Evolutionary conservation across 2,329 filamentous ascomycete genomes (phyloP), one percentile per base, ranked within the genome.

Genomic region (Penicillium janthinellum): DNA sequence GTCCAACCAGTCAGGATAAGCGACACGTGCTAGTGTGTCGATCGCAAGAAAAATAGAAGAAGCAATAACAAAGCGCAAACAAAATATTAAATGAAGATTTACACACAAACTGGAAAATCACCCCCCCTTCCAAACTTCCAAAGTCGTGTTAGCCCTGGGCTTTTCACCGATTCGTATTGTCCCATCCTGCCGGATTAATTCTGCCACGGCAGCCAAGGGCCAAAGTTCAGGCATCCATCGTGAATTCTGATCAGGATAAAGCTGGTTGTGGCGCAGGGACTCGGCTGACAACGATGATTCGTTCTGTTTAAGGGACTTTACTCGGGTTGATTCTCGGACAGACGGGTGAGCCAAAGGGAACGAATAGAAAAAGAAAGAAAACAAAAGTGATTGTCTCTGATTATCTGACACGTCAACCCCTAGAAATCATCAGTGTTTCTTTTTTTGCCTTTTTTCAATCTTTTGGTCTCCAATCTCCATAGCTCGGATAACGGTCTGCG

Each of bases 81-180:
- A 56, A 37, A 53, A 56, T 52, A 28, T 28, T 28, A 41, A 17
- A 38, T 25, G 38, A 41, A 47, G 53, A 44, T 44, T 14, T 12
- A 11, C 41, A 44, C 54, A 57, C 53, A 50, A 44, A 10, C 31
- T 31, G 31, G 54, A 54, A n/a, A 15, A 41, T 28, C 17, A 20
- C n/a, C 34, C 11, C 12, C 25, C 6, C 25, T 20, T 20, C 17
- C 17, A 17, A 17, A 1, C 17, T 20, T 20, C 20, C 20, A 20
- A 20, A 6, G 15, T 54, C n/a, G 42, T 49, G 17, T 57, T 50
- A 58, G 17, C 28, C 37, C 47, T 59, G 59, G 59, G 28, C 60
- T 6, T 58, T 47, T 42, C 52, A 49, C 60, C 60, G 64, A 58
- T 65, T 62, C 56, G 63, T 59, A 59, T 62, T 57, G 39, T 31